Evolutionary conservation across 2,329 filamentous ascomycete species (phyloP).

Genomic region (Zasmidium cellare): DNA sequence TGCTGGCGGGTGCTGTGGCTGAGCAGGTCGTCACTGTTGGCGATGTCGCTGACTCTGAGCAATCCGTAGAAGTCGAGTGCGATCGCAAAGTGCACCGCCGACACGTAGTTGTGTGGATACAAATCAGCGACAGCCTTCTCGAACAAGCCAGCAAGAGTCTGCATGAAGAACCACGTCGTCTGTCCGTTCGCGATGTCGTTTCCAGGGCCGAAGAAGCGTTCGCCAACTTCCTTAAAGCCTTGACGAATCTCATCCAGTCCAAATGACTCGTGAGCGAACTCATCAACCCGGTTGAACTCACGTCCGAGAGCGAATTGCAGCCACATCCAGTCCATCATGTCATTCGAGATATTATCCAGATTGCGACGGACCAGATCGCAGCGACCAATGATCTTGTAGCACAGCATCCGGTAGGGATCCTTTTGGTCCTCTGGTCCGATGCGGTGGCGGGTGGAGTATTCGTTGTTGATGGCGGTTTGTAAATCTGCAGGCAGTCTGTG

Average conservation of each 20-base stretch:
- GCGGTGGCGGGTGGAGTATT: conserved; percentile 81
- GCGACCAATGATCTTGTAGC: conserved; percentile 94
- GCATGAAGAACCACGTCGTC: conserved; percentile 90
- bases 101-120: conserved; percentile 87
- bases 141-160: conserved; percentile 87
- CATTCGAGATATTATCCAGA: conserved; percentile 59
- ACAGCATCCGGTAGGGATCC: conserved; percentile 94
- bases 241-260: conserved; percentile 69
- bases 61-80: conserved; percentile 87
- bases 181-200: conserved; percentile 78
- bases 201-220: conserved; percentile 84
- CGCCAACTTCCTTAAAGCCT: conserved; percentile 83
- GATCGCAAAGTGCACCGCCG: conserved; percentile 92
- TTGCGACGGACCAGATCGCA: conserved; percentile 61
- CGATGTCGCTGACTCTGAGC: conserved; percentile 80
- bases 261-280: conserved; percentile 63
- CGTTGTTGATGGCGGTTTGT: conserved; percentile 83
- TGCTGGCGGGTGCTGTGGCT: conserved; percentile 67
- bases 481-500: conserved; percentile 74
- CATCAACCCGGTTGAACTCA: conserved; percentile 61
- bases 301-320: conserved; percentile 64
- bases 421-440: conserved; percentile 84
- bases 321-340: conserved; percentile 68
- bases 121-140: conserved; percentile 91
- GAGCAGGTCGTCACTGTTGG: conserved; percentile 67